Conservation (phyloP, 2,329 filamentous ascomycete genomes). For the Metarhizium sp. region DNA sequence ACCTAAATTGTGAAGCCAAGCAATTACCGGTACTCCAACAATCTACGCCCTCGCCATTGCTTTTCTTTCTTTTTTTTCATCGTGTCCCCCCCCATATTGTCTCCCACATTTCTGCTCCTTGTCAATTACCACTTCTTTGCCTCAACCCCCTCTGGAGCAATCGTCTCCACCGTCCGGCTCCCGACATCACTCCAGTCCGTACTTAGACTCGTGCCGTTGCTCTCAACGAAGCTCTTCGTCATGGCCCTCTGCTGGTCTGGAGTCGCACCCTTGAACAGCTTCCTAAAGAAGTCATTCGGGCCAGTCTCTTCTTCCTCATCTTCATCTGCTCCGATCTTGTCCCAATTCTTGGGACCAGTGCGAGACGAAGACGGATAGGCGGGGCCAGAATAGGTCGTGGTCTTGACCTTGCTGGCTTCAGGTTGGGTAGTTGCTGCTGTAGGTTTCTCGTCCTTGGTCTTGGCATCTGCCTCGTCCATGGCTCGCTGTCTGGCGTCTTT, state of each 20-base stretch:
- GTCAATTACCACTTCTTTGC: slow-evolving; percentile 56
- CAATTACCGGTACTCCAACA: no score
- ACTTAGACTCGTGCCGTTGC: slow-evolving; percentile 84
- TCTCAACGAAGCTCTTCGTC: slow-evolving; percentile 96
- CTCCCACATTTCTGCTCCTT: no score
- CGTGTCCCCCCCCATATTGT: not conserved
- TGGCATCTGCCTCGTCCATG: not conserved
- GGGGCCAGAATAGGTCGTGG: slow-evolving; percentile 26
- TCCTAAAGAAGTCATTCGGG: slow-evolving; percentile 81
- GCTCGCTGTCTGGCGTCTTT: not conserved
- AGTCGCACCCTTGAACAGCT: slow-evolving; percentile 67
- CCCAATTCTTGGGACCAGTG: slow-evolving; percentile 83
- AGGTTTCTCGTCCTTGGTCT: not conserved
- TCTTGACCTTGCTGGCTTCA: not conserved
- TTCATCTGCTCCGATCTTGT: slow-evolving; percentile 53
- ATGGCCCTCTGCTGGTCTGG: slow-evolving; percentile 82
- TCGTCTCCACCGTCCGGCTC: slow-evolving; percentile 59
- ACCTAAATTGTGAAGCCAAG: no score
- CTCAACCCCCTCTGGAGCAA: slow-evolving; percentile 68
- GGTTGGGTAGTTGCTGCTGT: not conserved
- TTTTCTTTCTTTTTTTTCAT: not conserved
- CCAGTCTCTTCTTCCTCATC: slow-evolving; percentile 51
- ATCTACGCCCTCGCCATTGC: not conserved
- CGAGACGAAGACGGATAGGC: slow-evolving; percentile 82
- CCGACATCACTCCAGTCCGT: slow-evolving; percentile 86